phyloP scores from a whole-genome alignment of 2,329 filamentous ascomycete species.

The Aspergillus chevalieri region DNA sequence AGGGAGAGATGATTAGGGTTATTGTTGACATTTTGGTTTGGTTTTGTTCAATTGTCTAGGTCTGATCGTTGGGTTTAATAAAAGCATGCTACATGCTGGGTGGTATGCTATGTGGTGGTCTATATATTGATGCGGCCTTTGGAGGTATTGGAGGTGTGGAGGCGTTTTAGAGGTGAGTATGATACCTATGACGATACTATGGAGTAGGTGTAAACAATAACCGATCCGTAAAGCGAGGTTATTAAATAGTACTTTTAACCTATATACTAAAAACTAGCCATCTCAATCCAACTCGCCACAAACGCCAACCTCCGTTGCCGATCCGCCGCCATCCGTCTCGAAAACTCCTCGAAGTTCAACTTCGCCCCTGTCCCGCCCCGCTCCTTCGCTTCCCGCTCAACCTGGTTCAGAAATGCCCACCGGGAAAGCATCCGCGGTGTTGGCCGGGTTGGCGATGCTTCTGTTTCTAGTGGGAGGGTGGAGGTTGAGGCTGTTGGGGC shows the following conservation, averaged over 20 bases:
- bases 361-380: constrained; percentile 71
- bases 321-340: constrained; percentile 63
- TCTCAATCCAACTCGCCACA: constrained; percentile 84
- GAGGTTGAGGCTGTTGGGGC: constrained; percentile 11
- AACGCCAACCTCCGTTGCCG: constrained; percentile 68
- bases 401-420: constrained; percentile 50
- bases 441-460: constrained; percentile 17
- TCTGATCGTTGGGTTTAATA: too few species aligned
- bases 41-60: not conserved
- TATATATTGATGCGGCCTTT: too few species aligned
- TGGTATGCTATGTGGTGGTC: too few species aligned
- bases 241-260: not conserved
- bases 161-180: too few species aligned
- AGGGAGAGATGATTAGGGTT: constrained; percentile 35
- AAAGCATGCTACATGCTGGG: too few species aligned
- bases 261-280: constrained; percentile 50
- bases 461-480: constrained; percentile 7
- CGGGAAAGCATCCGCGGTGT: constrained; percentile 37
- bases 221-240: constrained; percentile 1
- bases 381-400: constrained; percentile 62
- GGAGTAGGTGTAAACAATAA: not conserved
- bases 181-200: not conserved
- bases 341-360: constrained; percentile 74
- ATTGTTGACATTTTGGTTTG: constrained; percentile 8
- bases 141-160: too few species aligned